Evolutionary conservation across 2,329 filamentous ascomycete species (phyloP).

Genomic region (Fusarium sp.): DNA sequence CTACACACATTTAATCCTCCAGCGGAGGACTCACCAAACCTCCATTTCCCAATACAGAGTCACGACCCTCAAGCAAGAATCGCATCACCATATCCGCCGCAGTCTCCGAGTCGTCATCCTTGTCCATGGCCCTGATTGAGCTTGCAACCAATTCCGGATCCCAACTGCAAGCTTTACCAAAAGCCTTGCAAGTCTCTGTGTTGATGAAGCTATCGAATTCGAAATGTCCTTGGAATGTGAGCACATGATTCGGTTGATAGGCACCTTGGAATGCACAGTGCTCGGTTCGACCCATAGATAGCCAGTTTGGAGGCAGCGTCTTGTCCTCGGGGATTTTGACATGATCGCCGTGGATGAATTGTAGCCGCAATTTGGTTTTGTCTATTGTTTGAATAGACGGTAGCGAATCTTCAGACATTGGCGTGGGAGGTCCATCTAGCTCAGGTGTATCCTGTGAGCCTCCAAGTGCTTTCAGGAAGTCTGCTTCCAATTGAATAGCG

Average conservation of each 20-base stretch:
- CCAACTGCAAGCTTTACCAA: not conserved
- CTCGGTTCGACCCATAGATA: not conserved
- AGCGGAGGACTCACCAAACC: not conserved
- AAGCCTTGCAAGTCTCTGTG: not conserved
- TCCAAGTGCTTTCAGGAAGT: not conserved
- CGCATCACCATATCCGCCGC: slow-evolving; percentile 8
- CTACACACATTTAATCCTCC: not conserved
- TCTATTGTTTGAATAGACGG: not conserved
- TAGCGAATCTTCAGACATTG: not conserved
- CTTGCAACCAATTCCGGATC: not conserved
- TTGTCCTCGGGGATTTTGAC: not conserved
- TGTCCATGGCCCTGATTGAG: not conserved
- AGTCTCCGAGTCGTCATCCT: not conserved
- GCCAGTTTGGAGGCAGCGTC: not conserved
- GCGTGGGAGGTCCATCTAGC: no score
- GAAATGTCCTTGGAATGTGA: slow-evolving; percentile 2
- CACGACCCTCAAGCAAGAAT: not conserved
- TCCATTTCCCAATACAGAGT: not conserved
- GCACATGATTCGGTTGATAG: slow-evolving; percentile 5
- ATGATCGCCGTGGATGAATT: slow-evolving; percentile 5
- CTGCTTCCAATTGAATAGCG: not conserved
- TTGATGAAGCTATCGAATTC: slow-evolving; percentile 6
- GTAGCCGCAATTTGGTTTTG: not conserved
- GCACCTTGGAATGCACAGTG: slow-evolving; percentile 6
- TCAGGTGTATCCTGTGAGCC: not conserved